These are phyloP conservation scores for Pseudocercospora vitis DNA, from an alignment of 2,329 filamentous ascomycete genomes.

Conservation along the genomic window DNA sequence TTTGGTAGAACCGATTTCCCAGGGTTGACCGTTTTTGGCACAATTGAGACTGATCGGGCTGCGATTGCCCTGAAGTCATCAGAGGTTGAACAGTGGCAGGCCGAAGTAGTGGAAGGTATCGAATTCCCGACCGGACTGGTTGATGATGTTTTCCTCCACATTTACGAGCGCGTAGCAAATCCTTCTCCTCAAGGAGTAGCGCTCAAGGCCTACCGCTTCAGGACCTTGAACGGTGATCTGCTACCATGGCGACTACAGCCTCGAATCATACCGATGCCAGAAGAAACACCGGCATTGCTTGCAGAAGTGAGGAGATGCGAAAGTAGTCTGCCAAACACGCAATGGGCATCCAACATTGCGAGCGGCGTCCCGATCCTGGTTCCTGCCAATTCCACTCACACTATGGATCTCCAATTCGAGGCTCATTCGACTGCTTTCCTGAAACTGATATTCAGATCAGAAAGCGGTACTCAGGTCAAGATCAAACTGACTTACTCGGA, in stretches of 20 bases:
- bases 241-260: conserved; percentile 43
- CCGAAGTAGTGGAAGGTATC: conserved; percentile 30
- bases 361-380: background rate
- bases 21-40: conserved; percentile 34
- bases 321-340: background rate
- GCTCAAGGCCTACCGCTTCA: conserved; percentile 36
- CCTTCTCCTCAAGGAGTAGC: conserved; percentile 3
- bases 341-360: background rate
- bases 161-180: conserved; percentile 28
- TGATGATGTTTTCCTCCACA: conserved; percentile 46
- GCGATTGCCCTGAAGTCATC: conserved; percentile 8
- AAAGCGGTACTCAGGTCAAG: conserved; percentile 2
- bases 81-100: conserved; percentile 28
- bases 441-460: background rate
- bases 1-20: conserved; percentile 35
- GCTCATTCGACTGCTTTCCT: background rate
- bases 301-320: background rate
- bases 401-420: background rate
- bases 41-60: conserved; percentile 12
- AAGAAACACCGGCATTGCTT: conserved; percentile 25
- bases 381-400: background rate
- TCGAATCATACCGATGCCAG: conserved; percentile 42
- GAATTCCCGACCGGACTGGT: conserved; percentile 34
- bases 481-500: conserved; percentile 38
- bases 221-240: conserved; percentile 43